phyloP scores from a whole-genome alignment of 2,329 filamentous ascomycete species.

The Corynespora cassiicola region DNA sequence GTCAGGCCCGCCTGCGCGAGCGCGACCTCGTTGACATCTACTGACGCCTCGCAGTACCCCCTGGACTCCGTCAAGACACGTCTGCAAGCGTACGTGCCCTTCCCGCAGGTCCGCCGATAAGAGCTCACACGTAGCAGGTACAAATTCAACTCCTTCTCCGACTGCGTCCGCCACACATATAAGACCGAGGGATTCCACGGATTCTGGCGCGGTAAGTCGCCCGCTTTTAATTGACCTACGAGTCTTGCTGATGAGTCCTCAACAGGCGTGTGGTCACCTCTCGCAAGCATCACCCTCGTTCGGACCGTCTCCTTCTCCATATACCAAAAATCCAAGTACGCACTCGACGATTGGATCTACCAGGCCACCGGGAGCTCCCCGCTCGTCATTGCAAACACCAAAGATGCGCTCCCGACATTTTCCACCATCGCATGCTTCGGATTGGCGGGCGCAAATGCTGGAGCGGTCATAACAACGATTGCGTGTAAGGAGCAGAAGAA shows the following conservation, averaged over 20 bases:
- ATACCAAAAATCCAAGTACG: constrained; percentile 79
- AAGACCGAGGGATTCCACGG: constrained; percentile 57
- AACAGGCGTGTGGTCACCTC: constrained; percentile 76
- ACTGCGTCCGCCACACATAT: constrained; percentile 80
- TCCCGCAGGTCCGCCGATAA: constrained; percentile 3
- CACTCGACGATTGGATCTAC: constrained; percentile 74
- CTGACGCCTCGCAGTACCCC: constrained; percentile 65
- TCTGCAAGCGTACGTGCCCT: constrained; percentile 70
- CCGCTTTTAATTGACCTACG: constrained; percentile 9
- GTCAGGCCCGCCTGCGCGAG: constrained; percentile 18
- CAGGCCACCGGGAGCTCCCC: constrained; percentile 71
- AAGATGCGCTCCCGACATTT: constrained; percentile 73
- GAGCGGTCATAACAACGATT: constrained; percentile 78
- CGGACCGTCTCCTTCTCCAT: constrained; percentile 81
- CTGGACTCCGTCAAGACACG: constrained; percentile 89
- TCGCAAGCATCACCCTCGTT: constrained; percentile 78
- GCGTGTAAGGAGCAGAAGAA: constrained; percentile 62
- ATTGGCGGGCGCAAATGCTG: constrained; percentile 77
- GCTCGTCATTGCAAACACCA: constrained; percentile 73
- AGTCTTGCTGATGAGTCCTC: constrained; percentile 15
- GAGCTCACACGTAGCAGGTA: constrained; percentile 55
- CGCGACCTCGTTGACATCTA: not conserved
- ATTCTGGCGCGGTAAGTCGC: constrained; percentile 60
- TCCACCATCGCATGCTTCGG: constrained; percentile 80
- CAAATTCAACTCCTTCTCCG: constrained; percentile 74